These are phyloP conservation scores for Fusarium sp. DNA, from an alignment of 2,329 filamentous ascomycete species.

Conservation along the genomic window DNA sequence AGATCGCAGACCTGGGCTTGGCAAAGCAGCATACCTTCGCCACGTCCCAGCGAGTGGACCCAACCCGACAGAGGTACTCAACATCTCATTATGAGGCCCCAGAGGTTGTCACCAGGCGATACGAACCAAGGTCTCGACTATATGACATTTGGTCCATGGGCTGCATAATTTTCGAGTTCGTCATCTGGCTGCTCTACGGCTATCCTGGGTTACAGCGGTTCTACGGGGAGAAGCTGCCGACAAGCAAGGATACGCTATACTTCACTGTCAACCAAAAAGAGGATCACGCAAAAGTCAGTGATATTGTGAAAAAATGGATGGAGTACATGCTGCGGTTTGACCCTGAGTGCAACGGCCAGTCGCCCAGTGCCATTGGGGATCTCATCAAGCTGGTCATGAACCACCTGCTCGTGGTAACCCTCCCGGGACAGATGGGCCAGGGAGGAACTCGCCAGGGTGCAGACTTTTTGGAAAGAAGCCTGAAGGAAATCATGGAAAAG, in stretches of 20 bases:
- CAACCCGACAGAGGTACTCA: conserved; percentile 18
- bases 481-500: neutral
- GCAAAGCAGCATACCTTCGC: conserved; percentile 27
- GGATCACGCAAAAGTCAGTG: neutral
- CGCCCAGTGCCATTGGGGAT: conserved; percentile 8
- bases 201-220: conserved; percentile 10
- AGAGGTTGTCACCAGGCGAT: conserved; percentile 12
- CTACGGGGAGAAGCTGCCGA: neutral
- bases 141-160: conserved; percentile 51
- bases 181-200: conserved; percentile 47
- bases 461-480: neutral
- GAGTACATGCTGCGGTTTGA: conserved; percentile 10
- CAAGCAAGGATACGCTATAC: neutral
- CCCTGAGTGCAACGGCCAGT: conserved; percentile 13
- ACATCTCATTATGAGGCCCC: conserved; percentile 33
- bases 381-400: conserved; percentile 15
- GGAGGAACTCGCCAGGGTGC: neutral
- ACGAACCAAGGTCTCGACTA: conserved; percentile 26
- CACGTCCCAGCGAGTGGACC: neutral
- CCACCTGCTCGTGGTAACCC: conserved; percentile 15
- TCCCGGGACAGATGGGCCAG: neutral
- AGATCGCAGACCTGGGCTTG: conserved; percentile 24
- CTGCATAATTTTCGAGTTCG: conserved; percentile 46
- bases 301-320: neutral
- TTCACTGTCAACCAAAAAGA: neutral